Evolutionary conservation across 306 rosid species (phyloP).

Genomic region (Glycine tomentella): DNA sequence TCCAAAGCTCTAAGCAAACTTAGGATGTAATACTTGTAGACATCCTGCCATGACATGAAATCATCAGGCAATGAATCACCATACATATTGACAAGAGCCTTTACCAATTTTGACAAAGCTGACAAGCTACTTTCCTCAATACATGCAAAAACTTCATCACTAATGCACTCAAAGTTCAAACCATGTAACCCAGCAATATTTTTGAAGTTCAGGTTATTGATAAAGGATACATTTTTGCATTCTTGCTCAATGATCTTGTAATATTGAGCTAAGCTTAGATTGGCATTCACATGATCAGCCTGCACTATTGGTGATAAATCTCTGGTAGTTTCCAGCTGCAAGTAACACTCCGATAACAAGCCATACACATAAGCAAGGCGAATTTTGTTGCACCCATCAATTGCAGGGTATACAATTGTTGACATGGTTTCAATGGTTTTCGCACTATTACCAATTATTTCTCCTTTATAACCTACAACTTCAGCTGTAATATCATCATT

Average conservation of each 20-base stretch:
- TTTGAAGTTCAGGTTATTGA: slow-evolving; percentile 81
- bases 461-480: slow-evolving; percentile 69
- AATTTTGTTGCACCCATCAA: slow-evolving; percentile 84
- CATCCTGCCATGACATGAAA: slow-evolving; percentile 87
- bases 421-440: slow-evolving; percentile 76
- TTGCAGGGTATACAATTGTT: slow-evolving; percentile 74
- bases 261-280: slow-evolving; percentile 66
- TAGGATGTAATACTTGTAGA: slow-evolving; percentile 73
- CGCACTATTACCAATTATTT: slow-evolving; percentile 62
- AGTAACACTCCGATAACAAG: slow-evolving; percentile 84
- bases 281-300: slow-evolving; percentile 59
- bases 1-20: slow-evolving; percentile 66
- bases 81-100: slow-evolving; percentile 61
- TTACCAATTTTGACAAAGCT: slow-evolving; percentile 85
- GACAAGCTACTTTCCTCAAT: slow-evolving; percentile 73
- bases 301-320: slow-evolving; percentile 56
- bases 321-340: slow-evolving; percentile 67
- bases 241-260: slow-evolving; percentile 79
- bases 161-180: slow-evolving; percentile 72
- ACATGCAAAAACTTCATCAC: slow-evolving; percentile 73
- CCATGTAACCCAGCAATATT: slow-evolving; percentile 88
- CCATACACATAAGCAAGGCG: slow-evolving; percentile 82
- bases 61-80: slow-evolving; percentile 66
- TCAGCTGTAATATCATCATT: slow-evolving; percentile 84
- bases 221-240: slow-evolving; percentile 70